phyloP scores from a whole-genome alignment of 495 filamentous ascomycete genomes.

The Talaromyces stipitatus region DNA sequence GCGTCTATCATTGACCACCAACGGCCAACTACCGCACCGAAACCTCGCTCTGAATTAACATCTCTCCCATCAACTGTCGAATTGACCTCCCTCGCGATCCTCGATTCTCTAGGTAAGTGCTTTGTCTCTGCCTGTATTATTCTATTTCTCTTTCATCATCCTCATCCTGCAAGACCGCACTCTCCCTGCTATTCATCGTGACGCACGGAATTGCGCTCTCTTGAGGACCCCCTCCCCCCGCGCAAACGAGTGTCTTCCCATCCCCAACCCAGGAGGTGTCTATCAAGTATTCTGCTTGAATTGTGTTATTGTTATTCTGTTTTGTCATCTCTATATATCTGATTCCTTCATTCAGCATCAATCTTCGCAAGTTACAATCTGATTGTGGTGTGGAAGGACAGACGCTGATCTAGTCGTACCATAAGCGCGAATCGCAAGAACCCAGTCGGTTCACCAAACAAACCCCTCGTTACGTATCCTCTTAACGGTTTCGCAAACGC shows the following conservation, averaged over 20 bases:
- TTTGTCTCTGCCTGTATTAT: neutral
- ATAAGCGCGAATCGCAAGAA: neutral
- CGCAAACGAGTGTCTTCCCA: slow-evolving; percentile 2
- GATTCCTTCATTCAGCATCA: neutral
- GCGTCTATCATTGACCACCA: neutral
- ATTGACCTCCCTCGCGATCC: neutral
- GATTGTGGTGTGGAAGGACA: neutral
- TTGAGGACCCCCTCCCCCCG: neutral
- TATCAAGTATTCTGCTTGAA: neutral
- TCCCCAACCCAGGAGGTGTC: neutral
- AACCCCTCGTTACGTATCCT: neutral
- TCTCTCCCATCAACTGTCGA: neutral
- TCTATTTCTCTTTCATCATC: neutral
- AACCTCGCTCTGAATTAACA: neutral
- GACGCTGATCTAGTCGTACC: neutral
- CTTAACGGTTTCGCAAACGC: neutral
- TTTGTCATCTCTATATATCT: neutral
- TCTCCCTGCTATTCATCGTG: neutral
- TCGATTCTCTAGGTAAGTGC: neutral
- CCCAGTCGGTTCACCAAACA: neutral
- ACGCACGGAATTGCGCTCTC: neutral
- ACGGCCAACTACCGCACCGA: neutral
- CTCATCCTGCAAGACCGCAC: neutral
- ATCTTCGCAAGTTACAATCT: neutral
- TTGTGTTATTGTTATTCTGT: neutral